phyloP scores from a whole-genome alignment of 495 filamentous ascomycete genomes.

The Jackrogersella minutella region DNA sequence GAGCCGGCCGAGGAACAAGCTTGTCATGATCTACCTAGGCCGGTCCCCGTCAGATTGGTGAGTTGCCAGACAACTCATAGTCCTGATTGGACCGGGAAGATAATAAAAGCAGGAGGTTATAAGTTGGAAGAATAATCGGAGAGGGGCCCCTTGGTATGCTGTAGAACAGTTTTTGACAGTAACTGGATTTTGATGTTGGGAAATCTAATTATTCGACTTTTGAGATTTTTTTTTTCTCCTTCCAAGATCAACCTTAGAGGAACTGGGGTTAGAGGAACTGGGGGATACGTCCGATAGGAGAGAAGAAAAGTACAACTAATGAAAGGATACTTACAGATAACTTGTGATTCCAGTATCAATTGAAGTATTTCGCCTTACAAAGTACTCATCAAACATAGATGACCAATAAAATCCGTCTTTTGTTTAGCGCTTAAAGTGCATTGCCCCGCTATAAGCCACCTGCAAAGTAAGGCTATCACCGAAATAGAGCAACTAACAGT shows the following conservation, averaged over 20 bases:
- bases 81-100: neutral
- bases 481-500: too few relatives aligned
- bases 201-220: too few relatives aligned
- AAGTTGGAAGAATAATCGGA: neutral
- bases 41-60: constrained; percentile 5
- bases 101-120: neutral
- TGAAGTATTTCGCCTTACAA: neutral
- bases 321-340: too few relatives aligned
- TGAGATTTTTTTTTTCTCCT: too few relatives aligned
- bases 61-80: constrained; percentile 32
- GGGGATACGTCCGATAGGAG: too few relatives aligned
- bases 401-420: neutral
- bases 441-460: constrained; percentile 1
- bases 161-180: too few relatives aligned
- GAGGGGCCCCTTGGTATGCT: too few relatives aligned
- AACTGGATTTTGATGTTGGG: too few relatives aligned
- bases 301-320: too few relatives aligned
- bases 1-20: constrained; percentile 24
- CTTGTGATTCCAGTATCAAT: too few relatives aligned
- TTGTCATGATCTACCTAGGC: constrained; percentile 32
- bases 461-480: neutral
- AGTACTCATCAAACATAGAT: neutral
- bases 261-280: too few relatives aligned
- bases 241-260: too few relatives aligned
- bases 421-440: neutral